These are phyloP conservation scores for Ramularia endophylla DNA, from an alignment of 2,329 filamentous ascomycete genomes.

Conservation along the genomic window DNA sequence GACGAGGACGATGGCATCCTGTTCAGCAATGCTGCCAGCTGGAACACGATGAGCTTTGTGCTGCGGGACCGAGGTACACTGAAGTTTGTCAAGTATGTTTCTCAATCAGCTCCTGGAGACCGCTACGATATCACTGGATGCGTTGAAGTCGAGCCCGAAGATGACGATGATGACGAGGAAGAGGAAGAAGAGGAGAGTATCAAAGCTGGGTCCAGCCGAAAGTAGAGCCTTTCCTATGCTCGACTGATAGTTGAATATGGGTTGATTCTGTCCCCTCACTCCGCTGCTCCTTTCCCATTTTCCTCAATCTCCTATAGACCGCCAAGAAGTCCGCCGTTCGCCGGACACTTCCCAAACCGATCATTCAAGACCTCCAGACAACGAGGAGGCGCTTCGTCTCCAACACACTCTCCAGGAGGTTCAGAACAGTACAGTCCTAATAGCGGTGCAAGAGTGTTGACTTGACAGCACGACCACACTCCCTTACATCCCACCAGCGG, in stretches of 20 bases:
- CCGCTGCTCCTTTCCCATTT: no score
- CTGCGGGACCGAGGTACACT: slow-evolving; percentile 79
- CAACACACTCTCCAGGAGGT: slow-evolving; percentile 13
- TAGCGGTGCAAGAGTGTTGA: slow-evolving; percentile 12
- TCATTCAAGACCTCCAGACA: not conserved
- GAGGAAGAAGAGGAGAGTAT: no score
- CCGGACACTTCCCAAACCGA: not conserved
- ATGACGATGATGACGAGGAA: slow-evolving; percentile 46
- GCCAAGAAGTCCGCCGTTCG: not conserved
- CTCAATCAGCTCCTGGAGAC: slow-evolving; percentile 73
- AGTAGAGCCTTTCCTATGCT: no score
- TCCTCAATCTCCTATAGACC: no score
- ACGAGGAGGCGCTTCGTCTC: slow-evolving; percentile 3
- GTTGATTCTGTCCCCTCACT: no score
- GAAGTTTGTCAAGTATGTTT: slow-evolving; percentile 96
- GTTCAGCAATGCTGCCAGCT: slow-evolving; percentile 63
- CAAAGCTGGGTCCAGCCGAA: no score
- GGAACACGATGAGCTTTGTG: slow-evolving; percentile 91
- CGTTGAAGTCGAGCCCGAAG: slow-evolving; percentile 56
- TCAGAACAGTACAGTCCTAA: slow-evolving; percentile 15
- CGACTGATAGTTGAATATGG: no score
- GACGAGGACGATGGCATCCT: slow-evolving; percentile 71
- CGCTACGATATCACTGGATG: slow-evolving; percentile 84
- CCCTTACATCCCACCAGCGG: slow-evolving; percentile 9
- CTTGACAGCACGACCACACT: slow-evolving; percentile 14